A percentile compares a stretch with the other conserved stretches of the same genome.
Evolutionary conservation across 2,329 filamentous ascomycete species (phyloP).

Genomic region (Xylaria sp.): DNA sequence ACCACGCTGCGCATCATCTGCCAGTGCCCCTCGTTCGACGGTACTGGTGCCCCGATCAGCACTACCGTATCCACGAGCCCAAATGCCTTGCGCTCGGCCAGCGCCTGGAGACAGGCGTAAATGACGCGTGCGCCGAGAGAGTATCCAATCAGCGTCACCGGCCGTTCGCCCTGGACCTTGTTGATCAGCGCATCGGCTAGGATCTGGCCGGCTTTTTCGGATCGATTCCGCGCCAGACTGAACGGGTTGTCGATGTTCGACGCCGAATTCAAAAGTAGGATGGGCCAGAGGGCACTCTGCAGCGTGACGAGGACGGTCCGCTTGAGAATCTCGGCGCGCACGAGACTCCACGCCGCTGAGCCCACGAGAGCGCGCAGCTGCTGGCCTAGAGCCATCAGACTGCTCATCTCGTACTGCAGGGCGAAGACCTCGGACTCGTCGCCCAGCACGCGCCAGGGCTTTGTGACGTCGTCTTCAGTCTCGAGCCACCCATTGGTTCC

Average conservation of each 20-base stretch:
- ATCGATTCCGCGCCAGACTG: conserved; percentile 77
- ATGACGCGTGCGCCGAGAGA: conserved; percentile 75
- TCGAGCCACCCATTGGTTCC: conserved; percentile 89
- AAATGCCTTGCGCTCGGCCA: conserved; percentile 74
- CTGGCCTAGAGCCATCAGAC: conserved; percentile 79
- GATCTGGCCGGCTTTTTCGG: conserved; percentile 82
- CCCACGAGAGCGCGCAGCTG: conserved; percentile 77
- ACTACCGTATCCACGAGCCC: conserved; percentile 72
- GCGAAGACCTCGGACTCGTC: conserved; percentile 83
- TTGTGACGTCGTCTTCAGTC: conserved; percentile 77
- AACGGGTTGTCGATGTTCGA: conserved; percentile 84
- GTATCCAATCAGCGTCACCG: conserved; percentile 74
- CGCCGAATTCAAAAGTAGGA: conserved; percentile 73
- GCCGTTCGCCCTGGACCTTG: conserved; percentile 74
- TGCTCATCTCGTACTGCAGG: conserved; percentile 82
- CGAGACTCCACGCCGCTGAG: conserved; percentile 78
- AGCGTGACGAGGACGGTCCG: conserved; percentile 76
- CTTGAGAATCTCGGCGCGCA: conserved; percentile 80
- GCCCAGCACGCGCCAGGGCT: conserved; percentile 81
- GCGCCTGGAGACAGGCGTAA: conserved; percentile 71
- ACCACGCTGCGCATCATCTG: conserved; percentile 80
- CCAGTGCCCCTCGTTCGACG: conserved; percentile 79
- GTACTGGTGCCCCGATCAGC: conserved; percentile 82
- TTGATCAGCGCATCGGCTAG: conserved; percentile 76
- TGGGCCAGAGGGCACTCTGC: conserved; percentile 75